A percentile compares a stretch with the other conserved stretches of the same genome.
Evolutionary conservation across 257 asterid species (phyloP).

Genomic region (Anisodus tanguticus): DNA sequence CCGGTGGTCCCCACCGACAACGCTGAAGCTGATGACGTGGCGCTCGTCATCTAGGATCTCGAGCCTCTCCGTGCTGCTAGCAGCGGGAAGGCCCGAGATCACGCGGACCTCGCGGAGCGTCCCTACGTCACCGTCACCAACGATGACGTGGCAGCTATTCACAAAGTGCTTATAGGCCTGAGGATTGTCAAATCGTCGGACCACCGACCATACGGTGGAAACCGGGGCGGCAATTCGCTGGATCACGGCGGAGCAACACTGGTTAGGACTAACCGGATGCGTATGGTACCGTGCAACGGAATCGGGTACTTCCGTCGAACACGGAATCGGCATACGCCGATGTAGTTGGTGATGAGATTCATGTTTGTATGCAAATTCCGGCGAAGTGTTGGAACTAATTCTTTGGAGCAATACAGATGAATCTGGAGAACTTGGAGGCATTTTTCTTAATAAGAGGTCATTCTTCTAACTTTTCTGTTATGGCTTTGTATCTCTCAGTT

Average conservation of each 20-base stretch:
- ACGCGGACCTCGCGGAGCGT: conserved; percentile 61
- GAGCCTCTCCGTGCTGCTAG: conserved; percentile 63
- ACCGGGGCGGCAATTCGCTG: conserved; percentile 62
- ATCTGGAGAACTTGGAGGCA: conserved; percentile 60
- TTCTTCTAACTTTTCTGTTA: not conserved
- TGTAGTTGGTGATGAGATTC: conserved; percentile 31
- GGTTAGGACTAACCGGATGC: conserved; percentile 53
- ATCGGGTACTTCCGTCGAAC: conserved; percentile 59
- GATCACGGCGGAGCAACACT: conserved; percentile 61
- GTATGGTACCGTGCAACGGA: conserved; percentile 60
- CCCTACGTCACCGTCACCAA: conserved; percentile 65
- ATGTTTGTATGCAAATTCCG: conserved; percentile 32
- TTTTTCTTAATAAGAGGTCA: conserved; percentile 29
- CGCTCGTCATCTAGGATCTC: conserved; percentile 74
- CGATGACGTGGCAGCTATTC: conserved; percentile 60
- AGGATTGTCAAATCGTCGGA: conserved; percentile 71
- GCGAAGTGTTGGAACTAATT: conserved; percentile 43
- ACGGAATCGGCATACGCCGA: conserved; percentile 30
- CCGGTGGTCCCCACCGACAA: conserved; percentile 70
- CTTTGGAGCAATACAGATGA: conserved; percentile 71
- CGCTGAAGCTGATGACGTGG: conserved; percentile 66
- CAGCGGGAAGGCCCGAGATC: conserved; percentile 73
- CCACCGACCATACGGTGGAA: conserved; percentile 65
- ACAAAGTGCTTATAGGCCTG: conserved; percentile 72
- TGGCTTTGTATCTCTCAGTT: not conserved